Percentiles rank a stretch among this genome's conserved stretches.
These are phyloP conservation scores for Trametes meyenii DNA, from an alignment of 768 basidiomycete genomes.

Conservation along the genomic window DNA sequence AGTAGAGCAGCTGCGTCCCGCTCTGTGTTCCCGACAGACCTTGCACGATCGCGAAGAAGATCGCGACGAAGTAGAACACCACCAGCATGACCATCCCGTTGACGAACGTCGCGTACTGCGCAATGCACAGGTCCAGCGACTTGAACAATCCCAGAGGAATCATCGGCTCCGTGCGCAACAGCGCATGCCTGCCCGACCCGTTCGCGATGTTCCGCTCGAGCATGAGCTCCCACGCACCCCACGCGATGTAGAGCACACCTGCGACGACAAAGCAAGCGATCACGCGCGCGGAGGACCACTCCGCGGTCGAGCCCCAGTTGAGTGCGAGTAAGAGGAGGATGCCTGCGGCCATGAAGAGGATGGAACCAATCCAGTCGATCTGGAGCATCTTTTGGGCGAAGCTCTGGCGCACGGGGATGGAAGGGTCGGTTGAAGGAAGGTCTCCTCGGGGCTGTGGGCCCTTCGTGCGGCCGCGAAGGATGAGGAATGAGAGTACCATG, in stretches of 20 bases:
- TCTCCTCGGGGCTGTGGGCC: conserved; percentile 21
- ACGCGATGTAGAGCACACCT: conserved; percentile 42
- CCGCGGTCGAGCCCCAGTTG: conserved; percentile 50
- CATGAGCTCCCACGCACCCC: conserved; percentile 47
- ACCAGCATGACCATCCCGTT: conserved; percentile 53
- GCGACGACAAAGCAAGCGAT: conserved; percentile 53
- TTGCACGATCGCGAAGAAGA: conserved; percentile 52
- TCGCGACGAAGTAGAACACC: conserved; percentile 57
- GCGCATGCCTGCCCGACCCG: conserved; percentile 5
- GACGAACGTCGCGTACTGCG: conserved; percentile 42
- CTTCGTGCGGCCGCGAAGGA: conserved; percentile 41
- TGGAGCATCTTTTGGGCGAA: conserved; percentile 35
- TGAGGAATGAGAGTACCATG: conserved; percentile 43
- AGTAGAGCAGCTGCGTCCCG: conserved; percentile 54
- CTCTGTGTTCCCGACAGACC: conserved; percentile 43
- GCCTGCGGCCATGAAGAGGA: conserved; percentile 46
- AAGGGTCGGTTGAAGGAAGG: neutral
- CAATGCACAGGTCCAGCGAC: conserved; percentile 44
- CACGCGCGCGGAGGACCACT: conserved; percentile 47
- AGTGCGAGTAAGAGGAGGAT: conserved; percentile 52
- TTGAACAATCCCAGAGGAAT: conserved; percentile 50
- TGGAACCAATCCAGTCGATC: conserved; percentile 52
- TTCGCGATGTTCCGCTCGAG: conserved; percentile 35
- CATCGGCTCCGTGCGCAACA: conserved; percentile 43
- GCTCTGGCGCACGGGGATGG: conserved; percentile 18